A percentile compares a stretch with the other conserved stretches of the same genome.
phyloP scores from a whole-genome alignment of 2,329 filamentous ascomycete species.

The Thielaviopsis euricoi region DNA sequence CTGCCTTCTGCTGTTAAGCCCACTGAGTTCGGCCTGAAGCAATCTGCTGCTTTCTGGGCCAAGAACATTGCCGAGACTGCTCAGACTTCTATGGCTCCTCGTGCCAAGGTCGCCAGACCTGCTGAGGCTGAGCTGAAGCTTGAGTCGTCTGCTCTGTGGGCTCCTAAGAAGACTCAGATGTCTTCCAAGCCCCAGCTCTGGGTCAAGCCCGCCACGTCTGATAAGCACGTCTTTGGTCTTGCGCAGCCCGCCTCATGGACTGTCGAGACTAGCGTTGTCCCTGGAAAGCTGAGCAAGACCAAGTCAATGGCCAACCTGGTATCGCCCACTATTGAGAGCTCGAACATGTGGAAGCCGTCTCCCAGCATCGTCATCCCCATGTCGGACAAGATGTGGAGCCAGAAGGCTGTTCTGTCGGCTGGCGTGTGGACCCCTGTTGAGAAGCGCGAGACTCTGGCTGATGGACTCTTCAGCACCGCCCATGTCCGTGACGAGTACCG shows the following conservation, averaged over 20 bases:
- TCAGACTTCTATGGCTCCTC: background rate
- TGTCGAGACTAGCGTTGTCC: background rate
- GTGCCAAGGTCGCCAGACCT: background rate
- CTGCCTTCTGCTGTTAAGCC: background rate
- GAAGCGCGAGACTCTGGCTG: background rate
- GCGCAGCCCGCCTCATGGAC: slow-evolving; percentile 21
- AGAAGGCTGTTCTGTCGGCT: background rate
- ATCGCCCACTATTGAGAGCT: background rate
- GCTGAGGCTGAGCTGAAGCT: slow-evolving; percentile 2
- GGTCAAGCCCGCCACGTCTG: background rate
- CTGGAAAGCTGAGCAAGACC: slow-evolving; percentile 15
- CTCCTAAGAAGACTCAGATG: background rate
- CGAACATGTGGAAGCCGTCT: background rate
- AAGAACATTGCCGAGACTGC: background rate
- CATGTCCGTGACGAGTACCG: slow-evolving; percentile 17
- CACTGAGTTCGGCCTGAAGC: slow-evolving; percentile 3
- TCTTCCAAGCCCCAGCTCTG: slow-evolving; percentile 1
- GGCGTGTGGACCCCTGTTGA: slow-evolving; percentile 1
- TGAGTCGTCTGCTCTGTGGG: slow-evolving; percentile 7
- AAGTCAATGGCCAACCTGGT: slow-evolving; percentile 7
- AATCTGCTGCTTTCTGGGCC: slow-evolving; percentile 11
- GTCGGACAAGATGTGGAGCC: background rate
- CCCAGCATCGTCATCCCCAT: background rate
- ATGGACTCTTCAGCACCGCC: slow-evolving; percentile 14
- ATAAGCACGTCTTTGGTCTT: slow-evolving; percentile 13